A percentile compares a stretch with the other conserved stretches of the same genome.
Evolutionary conservation across 2,329 filamentous ascomycete genomes (phyloP).

Genomic region (Ilyonectria destructans): DNA sequence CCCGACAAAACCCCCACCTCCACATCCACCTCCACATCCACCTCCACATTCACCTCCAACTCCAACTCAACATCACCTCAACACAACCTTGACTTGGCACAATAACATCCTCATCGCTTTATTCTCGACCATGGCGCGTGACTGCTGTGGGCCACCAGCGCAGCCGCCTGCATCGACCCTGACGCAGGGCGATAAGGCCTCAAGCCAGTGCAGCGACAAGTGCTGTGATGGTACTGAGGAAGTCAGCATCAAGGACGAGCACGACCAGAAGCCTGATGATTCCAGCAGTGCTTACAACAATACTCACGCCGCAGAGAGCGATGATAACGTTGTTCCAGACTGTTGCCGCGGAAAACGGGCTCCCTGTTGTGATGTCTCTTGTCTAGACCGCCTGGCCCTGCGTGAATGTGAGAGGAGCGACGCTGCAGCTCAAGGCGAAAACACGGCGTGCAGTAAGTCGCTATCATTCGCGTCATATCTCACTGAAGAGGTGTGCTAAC

Average conservation of each 20-base stretch:
- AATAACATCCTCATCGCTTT: not conserved
- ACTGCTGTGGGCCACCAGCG: constrained; percentile 37
- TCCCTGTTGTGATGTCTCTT: constrained; percentile 62
- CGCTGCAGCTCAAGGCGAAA: not conserved
- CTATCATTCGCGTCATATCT: not conserved
- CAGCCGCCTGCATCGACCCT: not conserved
- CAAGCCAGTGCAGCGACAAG: constrained; percentile 24
- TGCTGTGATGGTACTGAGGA: constrained; percentile 27
- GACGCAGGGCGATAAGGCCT: constrained; percentile 4
- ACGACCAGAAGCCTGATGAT: not conserved
- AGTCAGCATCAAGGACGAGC: not conserved
- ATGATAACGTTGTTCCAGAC: constrained; percentile 33
- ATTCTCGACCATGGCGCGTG: constrained; percentile 33
- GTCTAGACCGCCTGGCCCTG: constrained; percentile 62
- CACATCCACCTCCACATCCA: not conserved
- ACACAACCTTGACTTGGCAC: not conserved
- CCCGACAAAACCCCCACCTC: not conserved
- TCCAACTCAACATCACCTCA: not conserved
- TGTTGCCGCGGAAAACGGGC: constrained; percentile 61
- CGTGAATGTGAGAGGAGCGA: constrained; percentile 55
- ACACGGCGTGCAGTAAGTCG: constrained; percentile 19
- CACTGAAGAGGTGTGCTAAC: constrained; percentile 4
- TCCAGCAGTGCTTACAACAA: constrained; percentile 19
- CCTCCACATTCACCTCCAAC: not conserved
- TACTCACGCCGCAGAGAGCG: not conserved